These are phyloP conservation scores for Pichia sp. DNA, from an alignment of 1,139 yeast species.

Conservation along the genomic window DNA sequence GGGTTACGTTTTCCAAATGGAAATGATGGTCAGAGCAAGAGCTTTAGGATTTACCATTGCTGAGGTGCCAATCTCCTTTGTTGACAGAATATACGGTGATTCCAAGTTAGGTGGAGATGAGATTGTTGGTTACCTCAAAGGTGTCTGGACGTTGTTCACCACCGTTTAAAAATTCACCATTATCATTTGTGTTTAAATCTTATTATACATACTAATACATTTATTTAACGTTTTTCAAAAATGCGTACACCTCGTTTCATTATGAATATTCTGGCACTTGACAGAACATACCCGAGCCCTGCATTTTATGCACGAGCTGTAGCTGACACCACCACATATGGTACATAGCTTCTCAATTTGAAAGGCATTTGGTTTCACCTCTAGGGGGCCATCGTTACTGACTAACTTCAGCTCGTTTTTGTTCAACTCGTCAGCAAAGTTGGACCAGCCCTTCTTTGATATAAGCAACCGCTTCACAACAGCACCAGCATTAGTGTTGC, in stretches of 20 bases:
- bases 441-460: conserved; percentile 38
- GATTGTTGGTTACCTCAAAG: conserved; percentile 72
- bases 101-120: conserved; percentile 80
- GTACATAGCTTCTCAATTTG: conserved; percentile 39
- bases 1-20: conserved; percentile 88
- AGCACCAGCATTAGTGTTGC: conserved; percentile 26
- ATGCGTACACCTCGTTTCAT: conserved; percentile 38
- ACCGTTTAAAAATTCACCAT: neutral
- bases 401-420: conserved; percentile 25
- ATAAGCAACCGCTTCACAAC: conserved; percentile 35
- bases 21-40: conserved; percentile 82
- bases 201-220: neutral
- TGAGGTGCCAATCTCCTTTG: conserved; percentile 77
- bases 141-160: conserved; percentile 67
- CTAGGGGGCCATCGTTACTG: conserved; percentile 22
- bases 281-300: conserved; percentile 38
- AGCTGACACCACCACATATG: conserved; percentile 41
- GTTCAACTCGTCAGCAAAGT: conserved; percentile 37
- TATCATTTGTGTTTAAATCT: neutral
- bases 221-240: conserved; percentile 16
- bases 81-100: conserved; percentile 78
- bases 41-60: conserved; percentile 67
- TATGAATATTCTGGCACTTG: conserved; percentile 37
- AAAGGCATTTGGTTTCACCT: conserved; percentile 29
- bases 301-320: conserved; percentile 38